These are phyloP conservation scores for Jimgerdemannia lactiflua DNA, from an alignment of 192 early-diverging fungal genomes.

Conservation along the genomic window DNA sequence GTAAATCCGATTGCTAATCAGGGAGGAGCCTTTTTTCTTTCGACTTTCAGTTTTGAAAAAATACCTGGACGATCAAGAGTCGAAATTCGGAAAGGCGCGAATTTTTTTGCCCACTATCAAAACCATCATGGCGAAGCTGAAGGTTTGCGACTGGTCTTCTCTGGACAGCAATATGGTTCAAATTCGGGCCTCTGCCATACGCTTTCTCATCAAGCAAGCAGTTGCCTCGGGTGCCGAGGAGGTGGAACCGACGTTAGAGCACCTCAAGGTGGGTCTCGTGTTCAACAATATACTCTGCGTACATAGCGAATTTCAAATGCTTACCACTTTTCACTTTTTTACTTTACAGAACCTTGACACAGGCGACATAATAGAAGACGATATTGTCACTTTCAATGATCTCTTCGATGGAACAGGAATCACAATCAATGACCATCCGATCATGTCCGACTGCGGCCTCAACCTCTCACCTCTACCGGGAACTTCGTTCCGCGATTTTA, in stretches of 20 bases:
- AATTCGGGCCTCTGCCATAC: neutral
- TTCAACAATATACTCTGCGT: neutral
- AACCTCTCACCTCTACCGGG: neutral
- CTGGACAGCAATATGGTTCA: neutral
- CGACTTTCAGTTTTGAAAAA: neutral
- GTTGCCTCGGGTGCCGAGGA: neutral
- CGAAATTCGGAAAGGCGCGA: neutral
- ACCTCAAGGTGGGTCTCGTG: neutral
- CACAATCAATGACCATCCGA: neutral
- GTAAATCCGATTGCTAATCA: neutral
- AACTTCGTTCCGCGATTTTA: neutral
- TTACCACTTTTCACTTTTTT: neutral
- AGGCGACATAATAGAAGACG: neutral
- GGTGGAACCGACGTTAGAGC: neutral
- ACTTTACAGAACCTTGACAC: neutral
- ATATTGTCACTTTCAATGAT: neutral
- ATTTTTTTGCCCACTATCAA: neutral
- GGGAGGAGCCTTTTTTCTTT: neutral
- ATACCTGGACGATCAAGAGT: neutral
- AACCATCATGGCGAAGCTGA: neutral
- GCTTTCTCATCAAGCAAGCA: neutral
- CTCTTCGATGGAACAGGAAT: neutral
- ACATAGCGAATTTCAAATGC: neutral
- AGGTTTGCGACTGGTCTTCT: neutral
- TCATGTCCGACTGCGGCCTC: constrained; percentile 10